Percentiles rank a stretch among this genome's conserved stretches.
phyloP scores from a whole-genome alignment of 139 green algal genomes.

The Mychonastes homosphaera region DNA sequence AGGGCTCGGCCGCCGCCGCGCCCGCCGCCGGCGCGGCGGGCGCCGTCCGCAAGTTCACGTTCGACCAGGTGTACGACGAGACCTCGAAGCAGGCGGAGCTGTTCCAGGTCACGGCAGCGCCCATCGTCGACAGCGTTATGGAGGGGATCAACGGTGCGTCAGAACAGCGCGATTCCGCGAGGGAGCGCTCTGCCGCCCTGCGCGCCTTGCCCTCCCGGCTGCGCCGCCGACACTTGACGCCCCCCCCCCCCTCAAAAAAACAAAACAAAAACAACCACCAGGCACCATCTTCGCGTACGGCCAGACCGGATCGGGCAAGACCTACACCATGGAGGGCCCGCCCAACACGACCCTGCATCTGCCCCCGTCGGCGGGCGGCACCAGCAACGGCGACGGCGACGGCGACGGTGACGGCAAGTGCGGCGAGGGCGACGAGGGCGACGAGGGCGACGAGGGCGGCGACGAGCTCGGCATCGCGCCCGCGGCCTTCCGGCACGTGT shows the following conservation, averaged over 20 bases:
- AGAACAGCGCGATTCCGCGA: conserved; percentile 12
- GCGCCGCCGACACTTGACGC: too few relatives aligned
- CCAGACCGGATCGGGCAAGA: conserved; percentile 76
- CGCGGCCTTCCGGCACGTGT: conserved; percentile 63
- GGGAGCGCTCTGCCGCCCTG: neutral
- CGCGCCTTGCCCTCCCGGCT: too few relatives aligned
- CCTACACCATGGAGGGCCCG: conserved; percentile 79
- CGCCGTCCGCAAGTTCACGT: conserved; percentile 10
- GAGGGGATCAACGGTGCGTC: conserved; percentile 58
- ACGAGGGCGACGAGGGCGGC: conserved; percentile 29
- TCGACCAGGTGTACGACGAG: conserved; percentile 56
- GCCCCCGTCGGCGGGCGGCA: too few relatives aligned
- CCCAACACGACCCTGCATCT: too few relatives aligned
- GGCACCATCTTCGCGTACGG: conserved; percentile 71
- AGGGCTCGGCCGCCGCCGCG: neutral
- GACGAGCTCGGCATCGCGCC: conserved; percentile 65
- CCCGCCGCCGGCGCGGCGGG: neutral
- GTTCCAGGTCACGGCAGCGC: conserved; percentile 53
- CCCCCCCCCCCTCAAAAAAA: neutral
- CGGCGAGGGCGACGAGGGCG: too few relatives aligned
- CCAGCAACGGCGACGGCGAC: too few relatives aligned
- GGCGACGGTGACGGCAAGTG: too few relatives aligned
- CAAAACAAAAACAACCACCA: conserved; percentile 8
- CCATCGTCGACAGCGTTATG: conserved; percentile 57
- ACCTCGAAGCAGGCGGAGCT: conserved; percentile 45